Evolutionary conservation across 73 alveolate genomes (phyloP).

Genomic region (Diophrys appendiculata): DNA sequence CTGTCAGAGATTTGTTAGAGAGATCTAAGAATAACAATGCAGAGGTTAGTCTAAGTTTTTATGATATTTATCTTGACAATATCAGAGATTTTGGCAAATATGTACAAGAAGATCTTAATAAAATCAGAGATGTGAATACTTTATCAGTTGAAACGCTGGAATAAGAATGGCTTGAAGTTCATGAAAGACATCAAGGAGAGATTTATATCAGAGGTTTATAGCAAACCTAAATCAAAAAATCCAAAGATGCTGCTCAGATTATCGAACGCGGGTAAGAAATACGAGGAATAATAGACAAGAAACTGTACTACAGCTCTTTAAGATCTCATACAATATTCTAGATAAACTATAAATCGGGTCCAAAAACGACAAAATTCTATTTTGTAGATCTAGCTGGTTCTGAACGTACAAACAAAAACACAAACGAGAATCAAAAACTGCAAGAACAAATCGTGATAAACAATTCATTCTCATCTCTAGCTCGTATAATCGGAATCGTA

Average conservation of each 20-base stretch:
- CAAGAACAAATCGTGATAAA: conserved; percentile 15
- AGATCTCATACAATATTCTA: conserved; percentile 19
- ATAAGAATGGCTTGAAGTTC: conserved; percentile 4
- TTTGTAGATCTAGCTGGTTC: conserved; percentile 42
- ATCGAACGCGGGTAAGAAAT: conserved; percentile 14
- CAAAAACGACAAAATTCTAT: conserved; percentile 5
- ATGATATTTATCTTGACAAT: conserved; percentile 13
- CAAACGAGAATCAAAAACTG: conserved; percentile 17
- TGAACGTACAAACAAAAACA: conserved; percentile 17
- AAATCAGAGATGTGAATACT: background rate
- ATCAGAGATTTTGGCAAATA: conserved; percentile 22
- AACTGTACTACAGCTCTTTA: conserved; percentile 6
- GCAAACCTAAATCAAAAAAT: background rate
- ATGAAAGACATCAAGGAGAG: conserved; percentile 7
- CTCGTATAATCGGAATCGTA: conserved; percentile 14
- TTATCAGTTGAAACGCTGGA: conserved; percentile 4
- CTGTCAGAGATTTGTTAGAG: background rate
- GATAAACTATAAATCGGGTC: conserved; percentile 7
- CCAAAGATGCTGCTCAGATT: conserved; percentile 23
- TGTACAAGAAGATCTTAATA: conserved; percentile 18
- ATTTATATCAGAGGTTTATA: background rate
- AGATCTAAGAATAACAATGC: background rate
- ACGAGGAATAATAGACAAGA: conserved; percentile 11
- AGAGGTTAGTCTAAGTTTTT: background rate
- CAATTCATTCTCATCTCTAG: conserved; percentile 22